A percentile compares a stretch with the other conserved stretches of the same genome.
phyloP scores from a whole-genome alignment of 306 rosid genomes.

The Cucumis cinereus region DNA sequence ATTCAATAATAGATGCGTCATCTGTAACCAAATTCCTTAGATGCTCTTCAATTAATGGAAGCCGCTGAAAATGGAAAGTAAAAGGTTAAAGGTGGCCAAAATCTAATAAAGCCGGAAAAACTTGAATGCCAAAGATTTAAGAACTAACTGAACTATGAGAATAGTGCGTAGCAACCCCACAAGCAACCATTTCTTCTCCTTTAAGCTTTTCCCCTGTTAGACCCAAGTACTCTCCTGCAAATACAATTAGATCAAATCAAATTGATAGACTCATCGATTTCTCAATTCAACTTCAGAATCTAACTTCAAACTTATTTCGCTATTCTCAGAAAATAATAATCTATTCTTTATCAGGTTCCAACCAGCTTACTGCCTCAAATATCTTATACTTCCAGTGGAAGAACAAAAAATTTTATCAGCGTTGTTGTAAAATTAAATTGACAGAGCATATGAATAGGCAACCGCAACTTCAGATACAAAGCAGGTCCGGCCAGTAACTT shows the following conservation, averaged over 20 bases:
- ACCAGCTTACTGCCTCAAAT: background rate
- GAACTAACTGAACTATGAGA: conserved; percentile 51
- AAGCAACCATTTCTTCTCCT: conserved; percentile 70
- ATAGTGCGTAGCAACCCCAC: conserved; percentile 93
- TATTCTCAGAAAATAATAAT: background rate
- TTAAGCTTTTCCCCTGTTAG: conserved; percentile 72
- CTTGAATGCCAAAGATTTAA: background rate
- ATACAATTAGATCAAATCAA: background rate
- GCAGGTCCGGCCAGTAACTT: background rate
- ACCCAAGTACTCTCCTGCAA: conserved; percentile 86
- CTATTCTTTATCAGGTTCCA: background rate
- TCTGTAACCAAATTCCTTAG: conserved; percentile 67
- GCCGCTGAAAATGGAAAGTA: conserved; percentile 37
- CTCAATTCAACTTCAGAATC: background rate
- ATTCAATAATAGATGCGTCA: conserved; percentile 75
- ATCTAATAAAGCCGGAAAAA: background rate
- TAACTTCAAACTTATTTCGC: background rate
- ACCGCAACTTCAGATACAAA: background rate
- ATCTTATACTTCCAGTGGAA: background rate
- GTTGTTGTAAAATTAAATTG: background rate
- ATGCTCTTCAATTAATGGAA: conserved; percentile 71
- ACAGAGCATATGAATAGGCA: background rate
- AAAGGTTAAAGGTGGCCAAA: conserved; percentile 3
- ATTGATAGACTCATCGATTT: background rate
- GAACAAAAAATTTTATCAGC: background rate